A percentile compares a stretch with the other conserved stretches of the same genome.
Conservation (phyloP, 805 yeast species). For the Candida ortonii region DNA sequence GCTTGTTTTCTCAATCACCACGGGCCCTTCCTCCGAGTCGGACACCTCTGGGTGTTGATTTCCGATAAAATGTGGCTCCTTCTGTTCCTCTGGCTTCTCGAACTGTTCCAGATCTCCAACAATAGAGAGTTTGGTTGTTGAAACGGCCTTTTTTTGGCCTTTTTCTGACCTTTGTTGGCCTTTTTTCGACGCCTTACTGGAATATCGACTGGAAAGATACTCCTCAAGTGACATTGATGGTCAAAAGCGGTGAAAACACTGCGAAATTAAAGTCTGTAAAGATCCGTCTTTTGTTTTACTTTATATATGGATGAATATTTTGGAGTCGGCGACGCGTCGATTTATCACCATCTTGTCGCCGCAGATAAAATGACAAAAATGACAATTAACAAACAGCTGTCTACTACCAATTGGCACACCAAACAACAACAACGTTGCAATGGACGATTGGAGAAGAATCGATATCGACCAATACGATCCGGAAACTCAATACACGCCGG, state of each 20-base stretch:
- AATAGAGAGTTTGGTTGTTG: slow-evolving; percentile 2
- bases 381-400: slow-evolving; percentile 1
- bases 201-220: slow-evolving; percentile 45
- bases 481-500: slow-evolving; percentile 48
- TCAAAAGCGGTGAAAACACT: too few species aligned
- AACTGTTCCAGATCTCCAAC: slow-evolving; percentile 4
- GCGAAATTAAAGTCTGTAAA: too few species aligned
- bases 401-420: not conserved
- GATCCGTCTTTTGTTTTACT: not conserved
- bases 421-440: slow-evolving; percentile 16
- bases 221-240: slow-evolving; percentile 34
- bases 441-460: slow-evolving; percentile 90
- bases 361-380: slow-evolving; percentile 9
- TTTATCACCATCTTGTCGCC: not conserved
- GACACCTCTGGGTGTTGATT: slow-evolving; percentile 9
- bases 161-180: too few species aligned
- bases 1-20: slow-evolving; percentile 13
- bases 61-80: slow-evolving; percentile 1
- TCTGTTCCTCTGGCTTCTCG: slow-evolving; percentile 1
- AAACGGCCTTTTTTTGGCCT: slow-evolving; percentile 25
- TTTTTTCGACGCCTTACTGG: slow-evolving; percentile 27
- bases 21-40: slow-evolving; percentile 23
- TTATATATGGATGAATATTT: not conserved
- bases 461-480: slow-evolving; percentile 91
- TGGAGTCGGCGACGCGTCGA: slow-evolving; percentile 2